Percentiles rank a stretch among this genome's conserved stretches.
phyloP scores from a whole-genome alignment of 179 eudicot species.

The Heliamphora pulchella region DNA sequence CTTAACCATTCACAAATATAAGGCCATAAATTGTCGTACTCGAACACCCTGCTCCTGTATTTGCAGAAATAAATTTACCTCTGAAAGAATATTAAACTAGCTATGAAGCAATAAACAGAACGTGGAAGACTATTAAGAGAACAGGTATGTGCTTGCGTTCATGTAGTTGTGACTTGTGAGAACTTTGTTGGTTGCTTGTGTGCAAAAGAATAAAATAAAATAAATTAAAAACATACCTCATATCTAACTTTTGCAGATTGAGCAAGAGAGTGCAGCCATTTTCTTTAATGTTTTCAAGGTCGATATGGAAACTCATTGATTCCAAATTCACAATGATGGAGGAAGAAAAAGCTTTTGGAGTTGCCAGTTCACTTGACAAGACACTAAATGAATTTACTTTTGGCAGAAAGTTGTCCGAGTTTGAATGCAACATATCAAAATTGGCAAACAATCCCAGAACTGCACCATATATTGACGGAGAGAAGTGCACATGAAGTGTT shows the following conservation, averaged over 20 bases:
- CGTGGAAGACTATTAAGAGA: background rate
- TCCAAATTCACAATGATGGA: conserved; percentile 41
- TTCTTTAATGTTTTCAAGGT: conserved; percentile 58
- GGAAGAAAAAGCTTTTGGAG: conserved; percentile 26
- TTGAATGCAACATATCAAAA: conserved; percentile 27
- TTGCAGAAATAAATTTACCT: background rate
- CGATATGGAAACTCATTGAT: conserved; percentile 36
- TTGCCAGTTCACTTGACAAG: conserved; percentile 25
- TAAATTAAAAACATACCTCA: conserved; percentile 39
- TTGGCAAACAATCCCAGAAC: conserved; percentile 35
- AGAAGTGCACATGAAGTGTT: conserved; percentile 47
- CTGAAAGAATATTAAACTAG: background rate
- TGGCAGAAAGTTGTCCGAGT: conserved; percentile 18
- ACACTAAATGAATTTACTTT: conserved; percentile 16
- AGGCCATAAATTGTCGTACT: background rate
- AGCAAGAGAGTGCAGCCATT: conserved; percentile 36
- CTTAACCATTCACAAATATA: background rate
- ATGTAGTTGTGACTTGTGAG: background rate
- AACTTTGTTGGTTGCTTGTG: background rate
- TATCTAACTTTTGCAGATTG: conserved; percentile 36
- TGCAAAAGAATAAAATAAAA: background rate
- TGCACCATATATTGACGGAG: conserved; percentile 46
- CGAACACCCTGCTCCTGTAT: background rate
- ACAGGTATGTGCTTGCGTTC: background rate
- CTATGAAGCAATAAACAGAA: background rate